These are phyloP conservation scores for Hypoxylon perforatum DNA, from an alignment of 495 filamentous ascomycete genomes.

Conservation along the genomic window DNA sequence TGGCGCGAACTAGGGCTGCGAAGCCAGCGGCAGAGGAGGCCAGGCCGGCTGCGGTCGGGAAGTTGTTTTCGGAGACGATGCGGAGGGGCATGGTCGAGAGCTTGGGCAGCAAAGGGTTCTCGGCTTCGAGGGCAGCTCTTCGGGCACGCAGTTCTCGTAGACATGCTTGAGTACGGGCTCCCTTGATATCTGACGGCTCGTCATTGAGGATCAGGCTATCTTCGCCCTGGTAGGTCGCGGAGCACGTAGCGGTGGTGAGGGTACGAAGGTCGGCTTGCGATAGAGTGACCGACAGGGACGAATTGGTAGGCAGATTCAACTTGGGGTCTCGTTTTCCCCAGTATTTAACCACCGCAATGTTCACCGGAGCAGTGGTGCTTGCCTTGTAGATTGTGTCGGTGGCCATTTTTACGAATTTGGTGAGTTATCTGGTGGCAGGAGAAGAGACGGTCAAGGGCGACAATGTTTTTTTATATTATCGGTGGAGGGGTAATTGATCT, in stretches of 20 bases:
- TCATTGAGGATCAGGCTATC: conserved; percentile 90
- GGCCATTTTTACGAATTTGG: conserved; percentile 52
- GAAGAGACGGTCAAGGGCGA: conserved; percentile 21
- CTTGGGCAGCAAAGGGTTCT: conserved; percentile 77
- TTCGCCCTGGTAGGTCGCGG: conserved; percentile 70
- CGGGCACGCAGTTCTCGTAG: conserved; percentile 84
- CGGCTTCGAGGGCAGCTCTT: conserved; percentile 76
- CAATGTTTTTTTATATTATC: conserved; percentile 19
- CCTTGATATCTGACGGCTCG: conserved; percentile 82
- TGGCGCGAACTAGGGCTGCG: conserved; percentile 90
- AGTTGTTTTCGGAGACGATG: conserved; percentile 95
- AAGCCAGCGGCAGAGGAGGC: conserved; percentile 94
- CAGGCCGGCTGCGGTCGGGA: conserved; percentile 97
- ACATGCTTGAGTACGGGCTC: conserved; percentile 89
- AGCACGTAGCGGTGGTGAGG: conserved; percentile 95
- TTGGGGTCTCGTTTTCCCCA: conserved; percentile 96
- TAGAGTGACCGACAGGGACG: conserved; percentile 94
- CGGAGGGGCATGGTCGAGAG: conserved; percentile 78
- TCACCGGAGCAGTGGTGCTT: conserved; percentile 95
- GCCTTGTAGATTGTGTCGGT: conserved; percentile 76
- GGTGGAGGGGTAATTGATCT: conserved; percentile 20
- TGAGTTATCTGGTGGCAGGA: neutral
- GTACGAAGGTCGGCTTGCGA: conserved; percentile 94
- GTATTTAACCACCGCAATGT: conserved; percentile 99
- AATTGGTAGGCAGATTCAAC: conserved; percentile 97